phyloP scores from a whole-genome alignment of 148 eudicot genomes.

The Rhododendron simsii region DNA sequence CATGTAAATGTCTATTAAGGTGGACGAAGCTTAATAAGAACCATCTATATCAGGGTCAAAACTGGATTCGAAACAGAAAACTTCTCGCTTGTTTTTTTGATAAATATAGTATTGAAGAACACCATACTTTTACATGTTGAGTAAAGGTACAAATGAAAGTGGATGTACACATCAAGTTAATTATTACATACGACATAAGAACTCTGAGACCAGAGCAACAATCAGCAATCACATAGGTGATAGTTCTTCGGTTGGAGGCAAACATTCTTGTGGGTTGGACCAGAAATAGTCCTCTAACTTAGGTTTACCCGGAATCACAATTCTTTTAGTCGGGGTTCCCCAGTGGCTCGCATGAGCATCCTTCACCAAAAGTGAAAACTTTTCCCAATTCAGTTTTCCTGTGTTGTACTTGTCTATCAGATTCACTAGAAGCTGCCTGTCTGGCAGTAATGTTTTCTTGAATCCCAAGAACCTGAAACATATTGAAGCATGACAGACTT shows the following conservation, averaged over 20 bases:
- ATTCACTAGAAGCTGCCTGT: slow-evolving; percentile 68
- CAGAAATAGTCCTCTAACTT: slow-evolving; percentile 96
- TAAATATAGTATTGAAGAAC: not conserved
- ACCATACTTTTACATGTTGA: not conserved
- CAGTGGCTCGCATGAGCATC: slow-evolving; percentile 63
- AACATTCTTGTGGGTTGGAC: slow-evolving; percentile 88
- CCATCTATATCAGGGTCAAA: not conserved
- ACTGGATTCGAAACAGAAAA: not conserved
- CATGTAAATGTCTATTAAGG: not conserved
- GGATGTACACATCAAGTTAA: not conserved
- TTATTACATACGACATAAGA: not conserved
- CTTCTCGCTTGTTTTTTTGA: not conserved
- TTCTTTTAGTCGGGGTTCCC: slow-evolving; percentile 69
- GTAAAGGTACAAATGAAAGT: not conserved
- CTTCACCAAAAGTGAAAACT: slow-evolving; percentile 81
- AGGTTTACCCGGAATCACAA: slow-evolving; percentile 77
- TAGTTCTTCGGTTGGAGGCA: slow-evolving; percentile 15
- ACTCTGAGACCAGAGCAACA: not conserved
- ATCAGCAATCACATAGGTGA: not conserved
- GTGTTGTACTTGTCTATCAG: slow-evolving; percentile 71
- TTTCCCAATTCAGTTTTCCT: slow-evolving; percentile 74
- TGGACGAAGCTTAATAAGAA: not conserved
- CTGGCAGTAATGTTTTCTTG: slow-evolving; percentile 79
- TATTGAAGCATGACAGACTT: not conserved
- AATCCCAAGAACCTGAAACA: slow-evolving; percentile 76